Conservation (phyloP, 1,284 basidiomycete genomes). For the Cutaneotrichosporon cyanovorans region DNA sequence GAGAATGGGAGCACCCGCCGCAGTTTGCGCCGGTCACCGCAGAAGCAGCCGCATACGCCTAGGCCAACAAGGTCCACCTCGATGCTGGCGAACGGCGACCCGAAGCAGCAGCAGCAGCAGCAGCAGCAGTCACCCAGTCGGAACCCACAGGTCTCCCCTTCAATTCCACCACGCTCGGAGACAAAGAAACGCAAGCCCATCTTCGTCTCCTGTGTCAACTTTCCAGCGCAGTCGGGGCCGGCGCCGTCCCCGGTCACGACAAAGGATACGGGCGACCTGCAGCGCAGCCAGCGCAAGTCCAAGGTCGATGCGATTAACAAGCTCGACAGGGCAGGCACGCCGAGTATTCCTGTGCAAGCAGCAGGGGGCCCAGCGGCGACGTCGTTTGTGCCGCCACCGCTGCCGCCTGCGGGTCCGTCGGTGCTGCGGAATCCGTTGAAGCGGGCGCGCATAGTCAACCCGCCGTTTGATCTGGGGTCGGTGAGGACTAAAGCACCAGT, state of each 20-base stretch:
- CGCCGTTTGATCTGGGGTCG: conserved; percentile 29
- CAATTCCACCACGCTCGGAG: conserved; percentile 1
- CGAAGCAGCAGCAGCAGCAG: conserved; percentile 1
- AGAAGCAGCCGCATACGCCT: conserved; percentile 14
- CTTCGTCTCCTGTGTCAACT: conserved; percentile 33
- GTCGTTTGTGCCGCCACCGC: conserved; percentile 31
- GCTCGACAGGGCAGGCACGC: conserved; percentile 33
- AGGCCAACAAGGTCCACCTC: conserved; percentile 11
- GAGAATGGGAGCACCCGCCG: too few species aligned
- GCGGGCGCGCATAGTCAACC: conserved; percentile 25
- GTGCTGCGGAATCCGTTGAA: conserved; percentile 30
- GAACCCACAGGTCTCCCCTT: neutral
- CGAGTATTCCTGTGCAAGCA: conserved; percentile 3
- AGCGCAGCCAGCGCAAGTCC: conserved; percentile 32
- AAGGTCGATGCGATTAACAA: conserved; percentile 38
- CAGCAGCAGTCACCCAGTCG: neutral
- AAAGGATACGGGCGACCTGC: conserved; percentile 21
- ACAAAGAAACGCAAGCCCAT: conserved; percentile 21
- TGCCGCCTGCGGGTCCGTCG: conserved; percentile 12
- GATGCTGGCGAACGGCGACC: neutral
- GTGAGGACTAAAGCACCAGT: conserved; percentile 33
- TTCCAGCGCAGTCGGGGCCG: conserved; percentile 26
- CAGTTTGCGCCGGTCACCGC: conserved; percentile 9
- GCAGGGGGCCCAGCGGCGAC: conserved; percentile 26
- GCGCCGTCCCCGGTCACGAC: conserved; percentile 7